These are phyloP conservation scores for Eucalyptus victrix DNA, from an alignment of 345 rosid genomes.

Conservation along the genomic window DNA sequence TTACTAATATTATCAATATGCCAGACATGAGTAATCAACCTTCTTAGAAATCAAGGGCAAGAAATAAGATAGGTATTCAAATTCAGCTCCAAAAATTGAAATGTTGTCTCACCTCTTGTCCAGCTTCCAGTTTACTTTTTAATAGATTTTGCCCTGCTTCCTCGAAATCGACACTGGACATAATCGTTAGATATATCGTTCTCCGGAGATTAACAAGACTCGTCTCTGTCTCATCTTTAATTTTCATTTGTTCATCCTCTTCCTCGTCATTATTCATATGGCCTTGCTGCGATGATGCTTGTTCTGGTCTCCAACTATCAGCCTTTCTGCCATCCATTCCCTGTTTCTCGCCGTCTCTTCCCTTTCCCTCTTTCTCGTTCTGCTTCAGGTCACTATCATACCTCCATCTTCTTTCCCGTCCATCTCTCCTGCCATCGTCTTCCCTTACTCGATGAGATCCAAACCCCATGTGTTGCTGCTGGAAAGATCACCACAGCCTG, in stretches of 20 bases:
- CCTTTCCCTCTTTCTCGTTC: not conserved
- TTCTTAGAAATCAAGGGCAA: not conserved
- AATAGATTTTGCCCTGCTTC: constrained; percentile 92
- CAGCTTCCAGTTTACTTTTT: constrained; percentile 86
- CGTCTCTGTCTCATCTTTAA: constrained; percentile 85
- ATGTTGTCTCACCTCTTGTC: constrained; percentile 68
- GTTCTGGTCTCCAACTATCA: constrained; percentile 13
- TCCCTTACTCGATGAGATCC: not conserved
- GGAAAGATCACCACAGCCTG: not conserved
- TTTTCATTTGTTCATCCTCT: constrained; percentile 64
- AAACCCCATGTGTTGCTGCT: not conserved
- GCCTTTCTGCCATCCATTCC: constrained; percentile 5
- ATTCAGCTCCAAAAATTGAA: not conserved
- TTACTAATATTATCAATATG: not conserved
- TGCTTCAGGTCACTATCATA: not conserved
- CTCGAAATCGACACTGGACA: constrained; percentile 98
- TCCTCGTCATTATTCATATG: constrained; percentile 40
- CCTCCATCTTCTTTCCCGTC: constrained; percentile 8
- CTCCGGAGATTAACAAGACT: constrained; percentile 88
- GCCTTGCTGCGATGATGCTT: constrained; percentile 6
- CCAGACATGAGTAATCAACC: not conserved
- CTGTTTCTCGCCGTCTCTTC: not conserved
- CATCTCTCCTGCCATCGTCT: constrained; percentile 3
- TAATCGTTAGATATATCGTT: constrained; percentile 84
- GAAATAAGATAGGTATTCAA: not conserved